Base-by-base conservation (phyloP, 306 rosid species). In the Prunus mira region DNA sequence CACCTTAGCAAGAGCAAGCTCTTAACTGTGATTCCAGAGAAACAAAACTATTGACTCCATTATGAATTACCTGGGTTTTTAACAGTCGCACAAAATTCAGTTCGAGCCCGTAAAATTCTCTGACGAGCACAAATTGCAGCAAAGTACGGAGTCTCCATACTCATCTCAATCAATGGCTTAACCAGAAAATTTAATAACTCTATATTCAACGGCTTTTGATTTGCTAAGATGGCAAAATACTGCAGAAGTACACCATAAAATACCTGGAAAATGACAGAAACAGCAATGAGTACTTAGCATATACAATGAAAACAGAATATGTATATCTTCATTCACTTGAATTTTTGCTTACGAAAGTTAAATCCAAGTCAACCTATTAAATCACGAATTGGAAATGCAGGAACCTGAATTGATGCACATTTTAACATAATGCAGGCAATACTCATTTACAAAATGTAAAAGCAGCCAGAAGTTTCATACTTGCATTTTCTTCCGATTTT, bases 111-210 rank as follows among this genome's bases (percentile, higher is more conserved):
- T 71, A 87, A 85, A 72, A 92, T 84, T 80, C 99, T 88, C 74
- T 85, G 89, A 71, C 97, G 96, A 83, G 99, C 97, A 89, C 99
- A 95, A 71, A 91, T 86, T 74, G 99, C 89, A 84, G 99, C 97
- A 34, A 90, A 95, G 78, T 86, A 92, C 17, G 99, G 99, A 69
- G 86, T 88, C 87, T 95, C 97, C 75, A 41, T 79, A 79, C 99
- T 95, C 88, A 92, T 92, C 75, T 95, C 97, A 82, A 88, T 87
- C 89, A 95, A 82, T 19, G 99, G 92, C 80, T 92, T 92, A 82
- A 88, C 91, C 80, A 92, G 81, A 78, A 87, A 78, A 81, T 90
- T 86, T 64, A 89, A 77, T 65, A 92, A 86, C 76, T 89, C 93
- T 61, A 86, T 78, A 67, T 90, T 90, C 77, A 95, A 77, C 1